Evolutionary conservation across 495 filamentous ascomycete species (phyloP), one percentile per base, ranked within the genome.

Genomic region (Podospora conica): DNA sequence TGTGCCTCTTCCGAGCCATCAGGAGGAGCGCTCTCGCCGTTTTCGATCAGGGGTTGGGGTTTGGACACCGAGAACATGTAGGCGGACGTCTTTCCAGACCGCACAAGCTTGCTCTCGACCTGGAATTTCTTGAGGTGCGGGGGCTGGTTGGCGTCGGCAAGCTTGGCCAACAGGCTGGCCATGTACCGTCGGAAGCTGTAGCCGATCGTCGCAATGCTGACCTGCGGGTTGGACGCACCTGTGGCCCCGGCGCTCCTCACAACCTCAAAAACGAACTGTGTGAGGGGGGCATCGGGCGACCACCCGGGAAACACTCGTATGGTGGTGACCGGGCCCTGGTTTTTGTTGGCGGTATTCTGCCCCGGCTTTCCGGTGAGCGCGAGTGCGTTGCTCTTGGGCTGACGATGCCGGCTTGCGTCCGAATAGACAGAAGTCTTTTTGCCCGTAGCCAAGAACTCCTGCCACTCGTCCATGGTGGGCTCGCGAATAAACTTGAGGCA

Each of bases 401-500:
- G 69, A 6, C 74, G 69, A 28, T 70, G 66, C 22, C 70, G 67
- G 7, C 55, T 74, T 5, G 73, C 65, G 55, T 75, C 70, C 8
- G 74, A 75, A 33, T 77, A 77, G 58, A 70, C 70, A 1, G 75
- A 75, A 0, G 73, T 75, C 60, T 74, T 76, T 58, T 76, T 79
- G 5, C 77, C 76, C 1, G 73, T 75, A 7, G 73, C 71, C 10
- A 78, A 76, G 60, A 89, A 86, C 64, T 81, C 79, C 21, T 84
- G 79, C 74, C 86, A 80, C 68, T 96, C 91, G 11, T 84, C 82
- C 15, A 83, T 75, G 6, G 82, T 85, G 15, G 90, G 90, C n/a
- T 91, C 89, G 21, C 91, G 84, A 22, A 93, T 65, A 40, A 91
- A 89, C 74, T 89, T 88, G 33, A 96, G 79, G 66, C 91, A 93